Evolutionary conservation across 2,329 filamentous ascomycete species (phyloP).

Genomic region (Scopulariopsis brevicaulis): DNA sequence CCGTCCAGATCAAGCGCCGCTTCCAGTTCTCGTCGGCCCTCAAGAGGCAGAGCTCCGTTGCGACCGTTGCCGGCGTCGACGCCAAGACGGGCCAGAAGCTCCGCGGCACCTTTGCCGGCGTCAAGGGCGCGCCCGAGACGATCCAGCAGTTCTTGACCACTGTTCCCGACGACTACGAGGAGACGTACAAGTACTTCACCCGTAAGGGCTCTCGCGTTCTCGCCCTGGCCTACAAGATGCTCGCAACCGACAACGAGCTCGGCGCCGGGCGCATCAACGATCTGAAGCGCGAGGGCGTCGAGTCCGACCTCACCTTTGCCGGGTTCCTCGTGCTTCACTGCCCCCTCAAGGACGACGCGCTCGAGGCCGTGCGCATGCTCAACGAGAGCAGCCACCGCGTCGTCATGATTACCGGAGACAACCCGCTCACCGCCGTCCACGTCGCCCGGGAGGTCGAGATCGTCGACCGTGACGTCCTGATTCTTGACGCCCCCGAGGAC

Average conservation of each 20-base stretch:
- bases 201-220: conserved; percentile 90
- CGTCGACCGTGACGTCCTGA: conserved; percentile 88
- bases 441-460: conserved; percentile 95
- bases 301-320: conserved; percentile 75
- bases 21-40: conserved; percentile 97
- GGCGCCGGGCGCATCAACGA: conserved; percentile 82
- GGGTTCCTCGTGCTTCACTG: conserved; percentile 94
- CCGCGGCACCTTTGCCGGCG: conserved; percentile 81
- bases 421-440: conserved; percentile 90
- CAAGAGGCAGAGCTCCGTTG: conserved; percentile 91
- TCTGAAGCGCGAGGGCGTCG: conserved; percentile 84
- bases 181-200: conserved; percentile 97
- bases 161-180: conserved; percentile 81
- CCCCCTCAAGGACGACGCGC: conserved; percentile 90
- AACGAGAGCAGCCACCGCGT: conserved; percentile 98
- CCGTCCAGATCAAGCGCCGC: conserved; percentile 87
- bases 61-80: conserved; percentile 65
- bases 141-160: conserved; percentile 86
- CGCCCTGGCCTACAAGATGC: conserved; percentile 85
- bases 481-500: conserved; percentile 88
- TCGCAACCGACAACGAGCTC: conserved; percentile 71
- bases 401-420: conserved; percentile 98
- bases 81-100: conserved; percentile 62
- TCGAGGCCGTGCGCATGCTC: conserved; percentile 88
- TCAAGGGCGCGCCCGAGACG: conserved; percentile 95